Evolutionary conservation across 257 asterid species (phyloP), one percentile per base, ranked within the genome.

Genomic region (Plantago elongata): DNA sequence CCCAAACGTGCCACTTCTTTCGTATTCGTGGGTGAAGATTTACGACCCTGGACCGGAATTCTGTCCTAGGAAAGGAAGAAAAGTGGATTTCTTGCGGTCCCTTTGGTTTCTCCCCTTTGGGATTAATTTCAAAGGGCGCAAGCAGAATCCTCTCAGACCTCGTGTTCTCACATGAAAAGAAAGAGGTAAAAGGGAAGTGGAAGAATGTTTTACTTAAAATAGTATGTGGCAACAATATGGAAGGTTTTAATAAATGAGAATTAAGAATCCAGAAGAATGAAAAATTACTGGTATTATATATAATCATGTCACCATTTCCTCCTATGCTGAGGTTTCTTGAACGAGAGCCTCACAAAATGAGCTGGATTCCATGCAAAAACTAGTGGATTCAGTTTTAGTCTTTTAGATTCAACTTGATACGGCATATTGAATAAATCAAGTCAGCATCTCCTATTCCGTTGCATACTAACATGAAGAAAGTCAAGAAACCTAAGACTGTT

Each of bases 71-170:
- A 13, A 18, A 29, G 57, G 65, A 27, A 40, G 51, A 58, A 57
- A 56, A 40, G 7, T 9, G 61, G 47, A 18, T 44, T 45, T 46
- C 42, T 47, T 15, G 49, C 63, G 18, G 9, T 40, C 13, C 27
- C 51, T 50, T 60, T 61, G 61, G 61, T 64, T 51, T 63, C 8
- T 15, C 7, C 65, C 74, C 16, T n/a, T 46, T 54, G 54, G 49
- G 64, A 51, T 43, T 61, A 54, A 51, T 43, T 61, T 48, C 38
- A 58, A 51, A 52, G 50, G 68, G 56, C 46, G 22, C 40, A 44
- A 34, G 9, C 58, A 52, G 13, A 44, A 60, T 54, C 71, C 54
- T 63, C 57, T 18, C 4, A 64, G 51, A 18, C 46, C 57, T n/a
- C 61, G 11, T 43, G 63, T 42, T 60, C 18, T 22, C 15, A 61